phyloP scores from a whole-genome alignment of 78 protist species.

The Abeoforma whisleri region DNA sequence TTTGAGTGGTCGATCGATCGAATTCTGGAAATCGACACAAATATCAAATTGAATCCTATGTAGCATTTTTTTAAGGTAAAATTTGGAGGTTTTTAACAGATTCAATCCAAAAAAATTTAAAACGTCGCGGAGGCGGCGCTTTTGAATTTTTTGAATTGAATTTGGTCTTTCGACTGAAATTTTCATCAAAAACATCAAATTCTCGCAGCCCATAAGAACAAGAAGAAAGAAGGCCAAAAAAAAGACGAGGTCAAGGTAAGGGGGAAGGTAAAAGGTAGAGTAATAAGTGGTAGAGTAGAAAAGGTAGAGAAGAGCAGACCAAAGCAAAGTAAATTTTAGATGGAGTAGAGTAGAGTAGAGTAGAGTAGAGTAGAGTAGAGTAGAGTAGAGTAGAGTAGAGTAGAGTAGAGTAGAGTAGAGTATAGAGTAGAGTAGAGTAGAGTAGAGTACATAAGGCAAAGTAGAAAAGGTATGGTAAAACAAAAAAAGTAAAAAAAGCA shows the following conservation, averaged over 20 bases:
- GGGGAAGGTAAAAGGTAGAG: background rate
- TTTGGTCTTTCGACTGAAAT: too few relatives aligned
- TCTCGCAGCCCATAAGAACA: background rate
- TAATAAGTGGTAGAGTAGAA: background rate
- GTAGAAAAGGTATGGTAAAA: too few relatives aligned
- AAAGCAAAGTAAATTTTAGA: background rate
- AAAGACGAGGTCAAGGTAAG: background rate
- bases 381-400: background rate
- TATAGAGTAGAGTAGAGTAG: background rate
- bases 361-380: background rate
- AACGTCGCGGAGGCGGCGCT: too few relatives aligned
- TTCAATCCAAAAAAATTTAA: too few relatives aligned
- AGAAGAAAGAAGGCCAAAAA: background rate
- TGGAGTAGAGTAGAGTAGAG: background rate
- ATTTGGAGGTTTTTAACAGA: too few relatives aligned
- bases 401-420: background rate
- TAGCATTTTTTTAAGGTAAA: too few relatives aligned
- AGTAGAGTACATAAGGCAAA: too few relatives aligned
- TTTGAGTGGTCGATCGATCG: too few relatives aligned
- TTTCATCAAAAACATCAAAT: background rate
- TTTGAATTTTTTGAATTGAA: too few relatives aligned
- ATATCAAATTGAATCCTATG: too few relatives aligned
- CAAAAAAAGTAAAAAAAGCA: too few relatives aligned
- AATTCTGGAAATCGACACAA: too few relatives aligned
- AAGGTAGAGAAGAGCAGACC: background rate